phyloP scores from a whole-genome alignment of 2,329 filamentous ascomycete genomes.

The Aspergillus sp. region DNA sequence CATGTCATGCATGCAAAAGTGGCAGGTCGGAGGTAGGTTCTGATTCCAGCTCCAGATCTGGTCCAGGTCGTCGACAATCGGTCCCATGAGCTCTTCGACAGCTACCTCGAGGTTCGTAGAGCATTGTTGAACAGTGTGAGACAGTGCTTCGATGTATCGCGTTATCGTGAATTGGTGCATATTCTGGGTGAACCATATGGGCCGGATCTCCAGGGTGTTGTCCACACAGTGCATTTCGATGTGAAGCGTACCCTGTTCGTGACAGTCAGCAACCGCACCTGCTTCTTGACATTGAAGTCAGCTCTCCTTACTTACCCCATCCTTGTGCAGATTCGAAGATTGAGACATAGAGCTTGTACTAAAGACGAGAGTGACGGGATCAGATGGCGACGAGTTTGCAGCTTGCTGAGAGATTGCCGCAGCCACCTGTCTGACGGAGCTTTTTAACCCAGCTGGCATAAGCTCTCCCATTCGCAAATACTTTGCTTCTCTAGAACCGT shows the following conservation, averaged over 20 bases:
- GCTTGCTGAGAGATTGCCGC: slow-evolving; percentile 23
- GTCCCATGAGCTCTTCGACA: slow-evolving; percentile 32
- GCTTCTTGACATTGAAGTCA: too few species aligned
- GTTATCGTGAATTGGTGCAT: slow-evolving; percentile 45
- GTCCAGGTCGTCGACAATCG: slow-evolving; percentile 37
- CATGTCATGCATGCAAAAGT: slow-evolving; percentile 49
- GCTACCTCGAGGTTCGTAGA: slow-evolving; percentile 26
- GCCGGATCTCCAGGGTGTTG: slow-evolving; percentile 33
- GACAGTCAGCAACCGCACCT: background rate
- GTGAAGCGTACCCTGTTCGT: slow-evolving; percentile 29
- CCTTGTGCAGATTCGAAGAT: slow-evolving; percentile 15
- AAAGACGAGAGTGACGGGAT: slow-evolving; percentile 17
- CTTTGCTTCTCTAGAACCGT: too few species aligned
- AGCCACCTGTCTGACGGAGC: slow-evolving; percentile 25
- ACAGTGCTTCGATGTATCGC: slow-evolving; percentile 42
- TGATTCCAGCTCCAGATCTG: slow-evolving; percentile 51
- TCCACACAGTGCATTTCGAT: slow-evolving; percentile 29
- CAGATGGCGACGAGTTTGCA: background rate
- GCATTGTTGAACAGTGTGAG: slow-evolving; percentile 39
- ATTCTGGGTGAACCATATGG: slow-evolving; percentile 42
- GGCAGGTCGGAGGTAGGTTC: slow-evolving; percentile 40
- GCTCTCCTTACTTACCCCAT: slow-evolving; percentile 18
- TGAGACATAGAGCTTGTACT: slow-evolving; percentile 22
- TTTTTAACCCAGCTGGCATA: slow-evolving; percentile 24
- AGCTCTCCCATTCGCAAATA: background rate